Evolutionary conservation across 2,329 filamentous ascomycete species (phyloP), one percentile per base, ranked within the genome.

Genomic region (Aspergillus chevalieri): DNA sequence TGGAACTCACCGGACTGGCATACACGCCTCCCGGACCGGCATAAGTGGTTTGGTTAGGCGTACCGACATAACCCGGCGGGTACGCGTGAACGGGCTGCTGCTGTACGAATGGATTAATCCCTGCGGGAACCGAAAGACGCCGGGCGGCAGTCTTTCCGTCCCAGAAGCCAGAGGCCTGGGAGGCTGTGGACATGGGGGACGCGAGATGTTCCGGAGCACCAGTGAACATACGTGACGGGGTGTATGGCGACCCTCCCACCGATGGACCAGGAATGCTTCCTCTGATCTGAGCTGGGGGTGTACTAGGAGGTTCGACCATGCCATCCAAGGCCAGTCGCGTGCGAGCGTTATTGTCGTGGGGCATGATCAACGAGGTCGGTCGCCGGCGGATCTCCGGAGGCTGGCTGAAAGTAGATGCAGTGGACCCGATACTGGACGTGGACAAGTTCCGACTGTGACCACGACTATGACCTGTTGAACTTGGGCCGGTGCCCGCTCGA

Each of bases 361-460:
- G 85, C 84, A 94, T 93, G 51, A 92, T 86, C 17, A 95, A 74
- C 1, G 90, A 88, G 19, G 89, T 84, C 5, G 90, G 91, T 22
- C 88, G 81, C 51, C 86, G 82, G 45, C 89, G 81, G 36, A 79
- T 69, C 50, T 89, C 86, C 42, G 78, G 67, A 12, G 70, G 74
- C n/a, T 79, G 73, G 55, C 80, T 84, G 51, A 85, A 85, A 44
- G 77, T 84, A 1, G 87, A 90, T 47, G 82, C 74, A 6, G 85
- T 84, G 1, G 89, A 92, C 22, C 82, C 78, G 59, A 96, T 89
- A 67, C 89, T 95, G 0, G 91, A 95, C 2, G 89, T 83, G 0
- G 91, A 96, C 2, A 95, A 73, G 66, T 95, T 95, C 49, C 83
- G 76, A 59, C 85, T 87, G 67, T 96, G 91, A 1, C 90, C 89